Evolutionary conservation across 2,329 filamentous ascomycete genomes (phyloP).

Genomic region (Macroventuria anomochaeta): DNA sequence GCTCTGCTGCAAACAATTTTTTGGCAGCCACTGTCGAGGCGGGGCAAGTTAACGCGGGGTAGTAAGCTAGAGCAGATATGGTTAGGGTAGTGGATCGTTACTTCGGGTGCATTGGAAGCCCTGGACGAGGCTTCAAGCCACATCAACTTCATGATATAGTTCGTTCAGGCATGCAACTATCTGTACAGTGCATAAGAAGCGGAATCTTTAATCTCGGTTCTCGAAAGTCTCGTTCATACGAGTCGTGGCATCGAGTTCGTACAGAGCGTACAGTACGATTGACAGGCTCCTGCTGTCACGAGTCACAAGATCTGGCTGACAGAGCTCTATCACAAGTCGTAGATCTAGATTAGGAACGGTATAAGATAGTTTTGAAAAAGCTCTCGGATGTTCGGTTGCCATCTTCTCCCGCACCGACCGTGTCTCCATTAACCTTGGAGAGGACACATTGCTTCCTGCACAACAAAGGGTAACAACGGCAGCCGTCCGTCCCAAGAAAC

Average conservation of each 20-base stretch:
- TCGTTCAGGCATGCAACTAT: neutral
- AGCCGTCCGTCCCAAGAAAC: neutral
- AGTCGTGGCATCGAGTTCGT: neutral
- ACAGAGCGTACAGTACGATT: neutral
- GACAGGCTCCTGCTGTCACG: neutral
- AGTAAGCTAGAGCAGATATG: neutral
- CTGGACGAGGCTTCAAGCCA: conserved; percentile 1
- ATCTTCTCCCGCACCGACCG: neutral
- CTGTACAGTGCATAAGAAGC: neutral
- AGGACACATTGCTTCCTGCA: conserved; percentile 9
- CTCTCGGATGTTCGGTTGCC: neutral
- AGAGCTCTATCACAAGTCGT: neutral
- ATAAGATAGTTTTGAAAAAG: neutral
- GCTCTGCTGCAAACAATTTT: conserved; percentile 14
- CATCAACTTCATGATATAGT: neutral
- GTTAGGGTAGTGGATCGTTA: conserved; percentile 3
- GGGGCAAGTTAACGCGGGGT: conserved; percentile 15
- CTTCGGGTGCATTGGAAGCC: neutral
- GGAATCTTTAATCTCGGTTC: neutral
- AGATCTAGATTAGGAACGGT: neutral
- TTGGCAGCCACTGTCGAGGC: neutral
- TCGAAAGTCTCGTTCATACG: neutral
- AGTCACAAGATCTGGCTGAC: neutral
- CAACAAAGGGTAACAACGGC: neutral
- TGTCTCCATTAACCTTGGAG: neutral